Percentiles rank a stretch among this genome's conserved stretches.
These are phyloP conservation scores for Cucurbita pepo DNA, from an alignment of 306 rosid genomes.

Conservation along the genomic window DNA sequence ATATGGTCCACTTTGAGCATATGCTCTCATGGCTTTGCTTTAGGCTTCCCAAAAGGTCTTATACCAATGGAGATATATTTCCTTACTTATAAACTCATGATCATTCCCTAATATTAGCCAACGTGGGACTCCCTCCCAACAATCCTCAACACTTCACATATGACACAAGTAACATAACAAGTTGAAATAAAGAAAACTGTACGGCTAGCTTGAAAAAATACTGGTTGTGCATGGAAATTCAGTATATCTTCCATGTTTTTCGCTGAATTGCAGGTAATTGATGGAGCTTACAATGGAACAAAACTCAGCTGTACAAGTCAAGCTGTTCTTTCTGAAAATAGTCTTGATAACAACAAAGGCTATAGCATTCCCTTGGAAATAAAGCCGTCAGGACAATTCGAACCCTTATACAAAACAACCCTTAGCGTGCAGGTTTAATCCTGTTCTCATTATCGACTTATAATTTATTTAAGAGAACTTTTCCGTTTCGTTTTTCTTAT, in stretches of 20 bases:
- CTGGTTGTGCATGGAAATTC: neutral
- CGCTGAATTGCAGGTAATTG: constrained; percentile 43
- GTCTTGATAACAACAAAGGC: constrained; percentile 40
- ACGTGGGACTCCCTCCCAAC: too few species aligned
- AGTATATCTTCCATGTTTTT: neutral
- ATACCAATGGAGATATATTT: too few species aligned
- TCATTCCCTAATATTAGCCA: too few species aligned
- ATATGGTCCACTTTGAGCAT: too few species aligned
- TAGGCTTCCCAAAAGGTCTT: too few species aligned
- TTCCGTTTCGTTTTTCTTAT: neutral
- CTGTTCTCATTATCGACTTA: neutral
- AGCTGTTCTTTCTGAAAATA: constrained; percentile 66
- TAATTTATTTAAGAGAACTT: neutral
- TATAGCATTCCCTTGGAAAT: constrained; percentile 63
- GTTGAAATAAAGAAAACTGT: neutral
- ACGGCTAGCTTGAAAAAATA: neutral
- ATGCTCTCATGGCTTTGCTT: too few species aligned
- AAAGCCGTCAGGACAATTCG: constrained; percentile 90
- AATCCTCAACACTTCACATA: neutral
- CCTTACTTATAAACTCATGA: too few species aligned
- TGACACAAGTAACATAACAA: neutral
- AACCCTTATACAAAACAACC: constrained; percentile 68
- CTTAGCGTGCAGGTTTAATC: constrained; percentile 60
- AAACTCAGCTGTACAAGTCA: constrained; percentile 53
- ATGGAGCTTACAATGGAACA: constrained; percentile 66